Conservation (phyloP, 495 filamentous ascomycete species). For the Astrothelium macrocarpum region DNA sequence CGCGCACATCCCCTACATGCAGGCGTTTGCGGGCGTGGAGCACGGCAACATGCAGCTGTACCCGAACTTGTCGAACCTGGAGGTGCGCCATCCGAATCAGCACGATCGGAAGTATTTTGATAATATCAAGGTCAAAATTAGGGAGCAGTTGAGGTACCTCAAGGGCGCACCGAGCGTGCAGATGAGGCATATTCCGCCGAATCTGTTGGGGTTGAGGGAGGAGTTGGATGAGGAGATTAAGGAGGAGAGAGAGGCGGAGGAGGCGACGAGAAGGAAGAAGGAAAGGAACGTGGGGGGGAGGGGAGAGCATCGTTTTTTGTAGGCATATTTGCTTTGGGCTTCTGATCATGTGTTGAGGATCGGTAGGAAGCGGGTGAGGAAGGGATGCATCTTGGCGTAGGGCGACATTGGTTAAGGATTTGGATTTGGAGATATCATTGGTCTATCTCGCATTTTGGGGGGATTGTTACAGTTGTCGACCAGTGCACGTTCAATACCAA, state of each 20-base stretch:
- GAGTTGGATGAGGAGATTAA: constrained; percentile 67
- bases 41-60: constrained; percentile 56
- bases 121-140: constrained; percentile 57
- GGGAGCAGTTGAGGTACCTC: constrained; percentile 81
- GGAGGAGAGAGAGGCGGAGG: constrained; percentile 44
- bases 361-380: no score
- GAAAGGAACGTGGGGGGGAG: constrained; percentile 32
- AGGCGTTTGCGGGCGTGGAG: constrained; percentile 29
- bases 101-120: constrained; percentile 69
- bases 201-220: constrained; percentile 55
- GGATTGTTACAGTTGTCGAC: no score
- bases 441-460: no score
- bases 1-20: constrained; percentile 21
- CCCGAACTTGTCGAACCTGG: constrained; percentile 50
- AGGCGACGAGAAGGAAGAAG: constrained; percentile 33
- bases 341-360: not conserved
- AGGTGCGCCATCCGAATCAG: constrained; percentile 55
- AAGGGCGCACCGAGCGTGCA: constrained; percentile 78
- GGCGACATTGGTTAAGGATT: no score
- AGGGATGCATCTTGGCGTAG: not conserved
- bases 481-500: no score
- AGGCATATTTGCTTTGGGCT: not conserved
- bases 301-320: constrained; percentile 21
- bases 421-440: no score
- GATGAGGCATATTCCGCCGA: constrained; percentile 68